These are phyloP conservation scores for Lyophyllum semitale DNA, from an alignment of 768 basidiomycete species.

Conservation along the genomic window DNA sequence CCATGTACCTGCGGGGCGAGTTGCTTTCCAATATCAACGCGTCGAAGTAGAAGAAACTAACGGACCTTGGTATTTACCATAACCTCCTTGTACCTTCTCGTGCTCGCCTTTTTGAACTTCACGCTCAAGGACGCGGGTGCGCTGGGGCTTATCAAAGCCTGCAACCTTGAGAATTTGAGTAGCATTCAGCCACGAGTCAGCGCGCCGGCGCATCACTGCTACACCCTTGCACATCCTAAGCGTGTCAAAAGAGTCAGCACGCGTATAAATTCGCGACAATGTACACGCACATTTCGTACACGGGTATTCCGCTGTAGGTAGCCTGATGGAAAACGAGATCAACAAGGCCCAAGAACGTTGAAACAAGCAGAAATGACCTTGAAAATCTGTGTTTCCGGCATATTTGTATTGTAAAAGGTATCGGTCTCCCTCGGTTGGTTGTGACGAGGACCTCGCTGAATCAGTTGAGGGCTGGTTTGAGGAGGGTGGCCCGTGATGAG, in stretches of 20 bases:
- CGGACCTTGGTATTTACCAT: constrained; percentile 98
- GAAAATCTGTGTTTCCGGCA: constrained; percentile 89
- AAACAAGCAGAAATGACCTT: constrained; percentile 53
- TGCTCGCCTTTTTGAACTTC: constrained; percentile 99
- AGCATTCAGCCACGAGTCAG: constrained; percentile 98
- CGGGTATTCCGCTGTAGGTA: constrained; percentile 91
- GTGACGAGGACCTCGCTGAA: background rate
- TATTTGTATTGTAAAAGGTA: constrained; percentile 25
- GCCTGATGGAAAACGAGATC: constrained; percentile 53
- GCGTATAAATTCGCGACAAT: constrained; percentile 37
- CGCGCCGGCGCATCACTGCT: constrained; percentile 95
- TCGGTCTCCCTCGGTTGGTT: background rate
- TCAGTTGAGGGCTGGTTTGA: constrained; percentile 1
- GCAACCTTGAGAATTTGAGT: constrained; percentile 99
- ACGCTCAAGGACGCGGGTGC: constrained; percentile 94
- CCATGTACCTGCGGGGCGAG: constrained; percentile 79
- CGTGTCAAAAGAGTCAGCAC: constrained; percentile 39
- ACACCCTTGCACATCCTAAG: constrained; percentile 91
- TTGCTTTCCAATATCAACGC: constrained; percentile 13
- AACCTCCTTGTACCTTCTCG: constrained; percentile 99
- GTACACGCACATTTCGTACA: constrained; percentile 81
- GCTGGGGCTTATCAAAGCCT: constrained; percentile 98
- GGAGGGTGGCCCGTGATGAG: constrained; percentile 13
- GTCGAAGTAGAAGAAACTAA: constrained; percentile 13
- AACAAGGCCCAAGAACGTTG: constrained; percentile 17